Conservation (phyloP, 352 stramenopile genomes). For the Pythium vanterpoolii region DNA sequence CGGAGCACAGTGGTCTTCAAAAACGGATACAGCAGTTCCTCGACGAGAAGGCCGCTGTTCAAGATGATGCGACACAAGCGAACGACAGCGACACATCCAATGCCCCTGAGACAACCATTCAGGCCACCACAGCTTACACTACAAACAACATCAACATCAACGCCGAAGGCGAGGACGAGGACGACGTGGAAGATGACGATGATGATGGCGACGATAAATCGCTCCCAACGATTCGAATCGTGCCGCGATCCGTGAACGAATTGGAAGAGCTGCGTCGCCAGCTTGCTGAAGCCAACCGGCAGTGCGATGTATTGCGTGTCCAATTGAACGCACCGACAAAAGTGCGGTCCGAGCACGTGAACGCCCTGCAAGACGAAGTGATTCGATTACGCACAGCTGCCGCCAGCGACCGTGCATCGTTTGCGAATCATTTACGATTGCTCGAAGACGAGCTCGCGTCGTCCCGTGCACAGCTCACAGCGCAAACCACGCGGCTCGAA, state of each 20-base stretch:
- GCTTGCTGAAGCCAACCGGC: constrained; percentile 1
- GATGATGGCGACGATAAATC: neutral
- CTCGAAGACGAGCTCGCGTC: neutral
- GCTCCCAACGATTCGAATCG: neutral
- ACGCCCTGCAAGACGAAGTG: constrained; percentile 10
- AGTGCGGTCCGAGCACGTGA: constrained; percentile 4
- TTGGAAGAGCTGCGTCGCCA: neutral
- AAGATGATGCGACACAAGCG: neutral
- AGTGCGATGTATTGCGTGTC: neutral
- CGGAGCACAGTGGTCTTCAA: neutral
- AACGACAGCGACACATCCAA: neutral
- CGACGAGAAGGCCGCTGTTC: neutral
- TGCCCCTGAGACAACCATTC: neutral
- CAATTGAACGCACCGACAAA: neutral
- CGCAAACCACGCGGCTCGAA: constrained; percentile 1
- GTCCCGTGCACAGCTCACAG: neutral
- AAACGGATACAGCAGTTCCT: neutral
- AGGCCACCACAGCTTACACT: neutral
- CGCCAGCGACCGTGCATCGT: constrained; percentile 2
- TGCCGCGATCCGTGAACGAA: constrained; percentile 4
- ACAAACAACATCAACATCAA: neutral
- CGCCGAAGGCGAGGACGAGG: neutral
- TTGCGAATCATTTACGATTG: neutral
- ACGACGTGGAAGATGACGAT: neutral
- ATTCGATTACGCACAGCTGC: neutral